phyloP scores from a whole-genome alignment of 2,329 filamentous ascomycete genomes.

The Camptophora hylomeconis region DNA sequence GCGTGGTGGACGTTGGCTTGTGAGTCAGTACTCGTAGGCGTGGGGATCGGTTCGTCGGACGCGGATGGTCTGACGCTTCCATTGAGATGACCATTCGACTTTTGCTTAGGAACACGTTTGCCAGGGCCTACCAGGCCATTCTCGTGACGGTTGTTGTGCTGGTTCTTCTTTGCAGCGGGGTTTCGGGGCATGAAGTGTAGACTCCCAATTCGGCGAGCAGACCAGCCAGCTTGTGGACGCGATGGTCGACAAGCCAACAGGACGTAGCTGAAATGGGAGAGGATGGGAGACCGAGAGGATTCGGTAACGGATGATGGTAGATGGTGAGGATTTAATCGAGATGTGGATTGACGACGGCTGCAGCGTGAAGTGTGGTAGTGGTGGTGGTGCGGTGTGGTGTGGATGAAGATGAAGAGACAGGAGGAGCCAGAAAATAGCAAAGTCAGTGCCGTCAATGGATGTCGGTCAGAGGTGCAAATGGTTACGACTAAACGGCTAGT shows the following conservation, averaged over 20 bases:
- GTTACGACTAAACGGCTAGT: no score
- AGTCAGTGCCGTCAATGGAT: no score
- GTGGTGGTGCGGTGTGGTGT: no score
- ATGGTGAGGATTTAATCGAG: no score
- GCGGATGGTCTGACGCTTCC: constrained; percentile 33
- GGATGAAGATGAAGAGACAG: no score
- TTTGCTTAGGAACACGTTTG: constrained; percentile 51
- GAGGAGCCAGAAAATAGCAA: no score
- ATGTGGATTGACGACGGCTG: no score
- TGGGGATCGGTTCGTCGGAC: constrained; percentile 12
- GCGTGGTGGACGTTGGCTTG: not conserved
- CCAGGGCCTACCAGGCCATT: constrained; percentile 73
- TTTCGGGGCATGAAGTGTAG: constrained; percentile 35
- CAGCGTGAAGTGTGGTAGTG: no score
- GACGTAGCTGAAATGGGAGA: constrained; percentile 15
- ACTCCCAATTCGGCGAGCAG: constrained; percentile 6
- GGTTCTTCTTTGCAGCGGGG: constrained; percentile 41
- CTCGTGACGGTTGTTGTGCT: constrained; percentile 67
- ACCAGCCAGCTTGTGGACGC: constrained; percentile 19
- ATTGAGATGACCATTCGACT: constrained; percentile 43
- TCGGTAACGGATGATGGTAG: no score
- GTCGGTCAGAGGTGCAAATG: no score
- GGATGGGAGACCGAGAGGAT: no score
- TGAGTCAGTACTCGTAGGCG: constrained; percentile 1
- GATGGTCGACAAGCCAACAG: constrained; percentile 19